Percentiles rank a stretch among this genome's conserved stretches.
phyloP scores from a whole-genome alignment of 345 rosid genomes.

The Eucalyptus polybractea region DNA sequence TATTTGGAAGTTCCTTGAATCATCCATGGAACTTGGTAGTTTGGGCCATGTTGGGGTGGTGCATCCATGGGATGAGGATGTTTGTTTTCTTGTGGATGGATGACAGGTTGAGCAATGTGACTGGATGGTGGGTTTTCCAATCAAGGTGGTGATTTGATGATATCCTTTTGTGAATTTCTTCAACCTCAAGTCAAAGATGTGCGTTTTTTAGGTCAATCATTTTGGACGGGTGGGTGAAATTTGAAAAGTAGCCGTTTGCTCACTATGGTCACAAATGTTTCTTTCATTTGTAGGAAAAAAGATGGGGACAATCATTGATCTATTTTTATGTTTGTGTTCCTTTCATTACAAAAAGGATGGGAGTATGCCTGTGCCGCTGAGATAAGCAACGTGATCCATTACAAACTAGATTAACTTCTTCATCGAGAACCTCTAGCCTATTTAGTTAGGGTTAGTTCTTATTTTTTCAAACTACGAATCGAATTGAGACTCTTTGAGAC shows the following conservation, averaged over 20 bases:
- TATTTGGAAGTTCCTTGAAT: background rate
- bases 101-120: background rate
- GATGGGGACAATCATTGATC: background rate
- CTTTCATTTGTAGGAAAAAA: background rate
- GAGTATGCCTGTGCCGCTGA: background rate
- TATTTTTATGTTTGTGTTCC: background rate
- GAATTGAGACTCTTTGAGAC: background rate
- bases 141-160: background rate
- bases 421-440: background rate
- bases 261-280: background rate
- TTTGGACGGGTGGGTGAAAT: background rate
- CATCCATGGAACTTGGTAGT: background rate
- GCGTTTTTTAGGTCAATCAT: background rate
- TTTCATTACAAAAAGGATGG: background rate
- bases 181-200: background rate
- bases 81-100: background rate
- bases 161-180: background rate
- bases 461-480: background rate
- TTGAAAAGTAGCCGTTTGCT: background rate
- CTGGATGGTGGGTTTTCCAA: background rate
- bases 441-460: background rate
- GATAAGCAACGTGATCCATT: background rate
- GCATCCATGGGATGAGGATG: background rate
- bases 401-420: fast-evolving
- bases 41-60: background rate